phyloP scores from a whole-genome alignment of 2,329 filamentous ascomycete species.

The Cercospora citrullina region DNA sequence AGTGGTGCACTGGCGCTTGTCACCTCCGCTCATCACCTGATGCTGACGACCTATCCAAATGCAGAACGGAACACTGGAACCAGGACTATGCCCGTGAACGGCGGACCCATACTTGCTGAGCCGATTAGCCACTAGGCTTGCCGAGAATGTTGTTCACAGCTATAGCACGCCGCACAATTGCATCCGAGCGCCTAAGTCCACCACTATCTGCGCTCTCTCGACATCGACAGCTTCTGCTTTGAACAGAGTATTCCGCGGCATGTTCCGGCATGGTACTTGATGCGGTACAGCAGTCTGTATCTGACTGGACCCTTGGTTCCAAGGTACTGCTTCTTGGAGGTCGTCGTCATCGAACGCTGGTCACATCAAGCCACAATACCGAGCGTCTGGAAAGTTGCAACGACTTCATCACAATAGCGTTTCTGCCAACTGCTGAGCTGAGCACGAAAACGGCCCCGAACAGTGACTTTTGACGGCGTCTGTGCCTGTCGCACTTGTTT shows the following conservation, averaged over 20 bases:
- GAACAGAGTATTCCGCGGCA: neutral
- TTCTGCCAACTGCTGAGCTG: neutral
- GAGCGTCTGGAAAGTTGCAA: constrained; percentile 1
- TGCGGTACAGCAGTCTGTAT: constrained; percentile 8
- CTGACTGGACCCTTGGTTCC: constrained; percentile 5
- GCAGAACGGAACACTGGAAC: neutral
- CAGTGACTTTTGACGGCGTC: constrained; percentile 11
- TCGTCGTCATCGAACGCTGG: constrained; percentile 9
- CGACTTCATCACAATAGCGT: neutral
- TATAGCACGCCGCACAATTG: constrained; percentile 10
- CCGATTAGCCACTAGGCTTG: neutral
- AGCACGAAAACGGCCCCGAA: constrained; percentile 3
- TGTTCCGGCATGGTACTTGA: neutral
- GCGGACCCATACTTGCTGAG: neutral
- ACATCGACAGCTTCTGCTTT: neutral
- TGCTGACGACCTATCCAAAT: neutral
- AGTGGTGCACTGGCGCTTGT: neutral
- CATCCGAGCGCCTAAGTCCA: neutral
- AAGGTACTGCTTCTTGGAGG: constrained; percentile 6
- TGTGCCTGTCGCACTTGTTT: constrained; percentile 5
- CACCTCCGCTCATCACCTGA: neutral
- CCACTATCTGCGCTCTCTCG: neutral
- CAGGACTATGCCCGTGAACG: constrained; percentile 1
- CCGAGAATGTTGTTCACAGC: neutral
- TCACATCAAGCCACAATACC: constrained; percentile 8